Percentiles rank a stretch among this genome's conserved stretches.
phyloP scores from a whole-genome alignment of 2,329 filamentous ascomycete species.

The Stemphylium lycopersici region DNA sequence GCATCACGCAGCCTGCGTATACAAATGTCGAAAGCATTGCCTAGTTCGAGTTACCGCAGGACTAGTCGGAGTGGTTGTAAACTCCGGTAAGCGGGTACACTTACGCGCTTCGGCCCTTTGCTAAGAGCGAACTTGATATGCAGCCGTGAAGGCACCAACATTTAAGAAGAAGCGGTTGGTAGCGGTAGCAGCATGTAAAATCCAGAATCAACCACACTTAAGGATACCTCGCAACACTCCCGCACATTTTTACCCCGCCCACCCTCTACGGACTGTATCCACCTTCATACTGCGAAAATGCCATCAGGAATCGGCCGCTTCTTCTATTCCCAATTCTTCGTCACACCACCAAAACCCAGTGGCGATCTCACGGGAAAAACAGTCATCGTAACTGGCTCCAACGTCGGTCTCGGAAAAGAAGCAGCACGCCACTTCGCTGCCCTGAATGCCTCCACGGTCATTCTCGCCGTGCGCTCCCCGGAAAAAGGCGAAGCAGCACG shows the following conservation, averaged over 20 bases:
- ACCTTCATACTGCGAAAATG: not conserved
- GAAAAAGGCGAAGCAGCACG: constrained; percentile 55
- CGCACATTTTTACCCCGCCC: no score
- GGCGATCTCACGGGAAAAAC: constrained; percentile 44
- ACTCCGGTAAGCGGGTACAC: no score
- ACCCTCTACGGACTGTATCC: no score
- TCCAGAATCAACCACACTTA: no score
- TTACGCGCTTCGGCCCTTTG: no score
- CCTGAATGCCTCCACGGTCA: constrained; percentile 51
- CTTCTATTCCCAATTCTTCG: constrained; percentile 50
- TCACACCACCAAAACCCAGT: constrained; percentile 42
- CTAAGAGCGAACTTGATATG: no score
- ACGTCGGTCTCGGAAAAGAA: constrained; percentile 56
- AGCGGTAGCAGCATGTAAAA: no score
- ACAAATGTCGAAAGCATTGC: not conserved
- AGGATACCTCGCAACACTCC: no score
- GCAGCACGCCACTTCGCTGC: constrained; percentile 52
- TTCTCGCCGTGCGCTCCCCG: constrained; percentile 53
- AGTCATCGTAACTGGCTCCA: constrained; percentile 57
- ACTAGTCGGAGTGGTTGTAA: no score
- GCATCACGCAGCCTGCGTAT: not conserved
- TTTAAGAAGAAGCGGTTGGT: no score
- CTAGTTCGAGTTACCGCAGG: not conserved
- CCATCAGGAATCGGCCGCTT: constrained; percentile 26
- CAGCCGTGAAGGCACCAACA: no score